Evolutionary conservation across 2,329 filamentous ascomycete genomes (phyloP), one percentile per base, ranked within the genome.

Genomic region (Zasmidium citrigriseum): DNA sequence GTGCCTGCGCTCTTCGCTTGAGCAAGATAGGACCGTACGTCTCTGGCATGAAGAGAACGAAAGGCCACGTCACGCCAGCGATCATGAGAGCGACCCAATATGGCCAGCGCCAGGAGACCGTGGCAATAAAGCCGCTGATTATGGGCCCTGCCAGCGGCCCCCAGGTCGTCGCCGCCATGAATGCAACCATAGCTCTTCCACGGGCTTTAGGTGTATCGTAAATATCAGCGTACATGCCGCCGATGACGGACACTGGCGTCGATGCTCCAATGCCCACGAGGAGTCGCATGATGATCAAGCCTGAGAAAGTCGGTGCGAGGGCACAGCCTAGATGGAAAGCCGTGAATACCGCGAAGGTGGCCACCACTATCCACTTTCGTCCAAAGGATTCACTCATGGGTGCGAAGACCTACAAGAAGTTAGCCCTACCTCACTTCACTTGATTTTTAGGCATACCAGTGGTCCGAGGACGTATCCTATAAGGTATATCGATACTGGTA

Each of bases 81-180:
- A 90, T 78, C 18, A 92, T 89, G 16, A 90, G 77, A 14, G 78
- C 87, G 22, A 91, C 81, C 83, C 87, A 90, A 68, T 89, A 89
- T 1, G 82, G 75, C 88, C 88, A 90, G 45, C 85, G 80, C 88
- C 88, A 90, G 23, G 82, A 83, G 23, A 88, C 80, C 1, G 78
- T 79, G 0, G 83, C 78, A 41, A 84, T 81, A 72, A 82, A 89
- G 10, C 87, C 88, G 0, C 84, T 85, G 21, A 88, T 79, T 16
- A 88, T 83, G 2, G 88, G 88, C 1, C 86, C 84, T 2, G 87
- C 72, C n/a, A 90, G 78, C 0, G 86, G 88, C 0, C 88, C 88
- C 46, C 84, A 84, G 0, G 84, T 81, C 2, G 88, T 90, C 14
- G 81, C 86, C 18, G 82, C 83, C 82, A 88, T 87, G 74, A 87